These are phyloP conservation scores for Lepidium sativum DNA, from an alignment of 345 rosid genomes.

Conservation along the genomic window DNA sequence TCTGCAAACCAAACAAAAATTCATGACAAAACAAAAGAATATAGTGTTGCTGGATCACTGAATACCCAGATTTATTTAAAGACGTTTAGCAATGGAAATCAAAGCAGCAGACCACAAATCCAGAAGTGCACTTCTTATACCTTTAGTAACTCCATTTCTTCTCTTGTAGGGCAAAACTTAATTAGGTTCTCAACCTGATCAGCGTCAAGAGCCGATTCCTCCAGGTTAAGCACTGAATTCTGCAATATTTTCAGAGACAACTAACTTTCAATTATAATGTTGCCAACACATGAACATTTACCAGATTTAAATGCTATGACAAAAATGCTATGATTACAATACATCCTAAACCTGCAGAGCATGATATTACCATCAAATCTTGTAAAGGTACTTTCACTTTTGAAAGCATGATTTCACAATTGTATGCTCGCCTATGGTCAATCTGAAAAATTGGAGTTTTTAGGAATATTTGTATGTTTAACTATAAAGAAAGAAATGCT, in stretches of 20 bases:
- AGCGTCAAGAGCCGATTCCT: slow-evolving; percentile 67
- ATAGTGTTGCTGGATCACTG: slow-evolving; percentile 4
- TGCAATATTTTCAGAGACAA: slow-evolving; percentile 36
- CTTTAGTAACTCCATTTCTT: slow-evolving; percentile 90
- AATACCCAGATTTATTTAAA: not conserved
- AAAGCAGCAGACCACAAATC: not conserved
- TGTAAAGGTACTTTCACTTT: slow-evolving; percentile 86
- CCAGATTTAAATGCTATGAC: too few relatives aligned
- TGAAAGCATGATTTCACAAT: slow-evolving; percentile 98
- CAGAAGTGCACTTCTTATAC: slow-evolving; percentile 23
- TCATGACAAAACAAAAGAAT: slow-evolving; percentile 2
- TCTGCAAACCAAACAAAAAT: slow-evolving; percentile 35
- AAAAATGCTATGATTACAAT: slow-evolving; percentile 1
- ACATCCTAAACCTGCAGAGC: slow-evolving; percentile 9
- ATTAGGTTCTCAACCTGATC: slow-evolving; percentile 93
- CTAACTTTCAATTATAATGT: slow-evolving; percentile 1
- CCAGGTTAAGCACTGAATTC: slow-evolving; percentile 70
- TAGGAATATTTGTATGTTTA: not conserved
- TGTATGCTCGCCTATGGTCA: slow-evolving; percentile 93
- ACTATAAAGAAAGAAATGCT: not conserved
- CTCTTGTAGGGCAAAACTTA: slow-evolving; percentile 86
- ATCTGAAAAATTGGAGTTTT: slow-evolving; percentile 38
- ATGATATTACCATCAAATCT: slow-evolving; percentile 65
- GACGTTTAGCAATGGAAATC: not conserved
- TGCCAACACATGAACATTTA: not conserved